phyloP scores from a whole-genome alignment of 202 grass and related monocot species.

The Musa balbisiana region DNA sequence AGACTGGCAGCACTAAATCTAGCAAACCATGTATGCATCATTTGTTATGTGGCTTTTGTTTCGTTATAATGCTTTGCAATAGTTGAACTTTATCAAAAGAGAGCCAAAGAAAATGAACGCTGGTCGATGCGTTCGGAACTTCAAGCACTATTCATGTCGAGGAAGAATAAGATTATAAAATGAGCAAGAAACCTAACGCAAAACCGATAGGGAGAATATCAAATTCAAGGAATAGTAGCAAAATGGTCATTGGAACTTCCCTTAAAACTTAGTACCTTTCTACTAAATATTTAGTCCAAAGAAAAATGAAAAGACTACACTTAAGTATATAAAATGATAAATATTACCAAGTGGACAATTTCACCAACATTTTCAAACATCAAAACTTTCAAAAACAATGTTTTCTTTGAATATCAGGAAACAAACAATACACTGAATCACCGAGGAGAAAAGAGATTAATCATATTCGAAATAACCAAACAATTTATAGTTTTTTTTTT shows the following conservation, averaged over 20 bases:
- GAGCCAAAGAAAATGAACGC: not conserved
- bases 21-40: no score
- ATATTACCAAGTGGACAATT: no score
- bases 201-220: not conserved
- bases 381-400: no score
- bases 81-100: not conserved
- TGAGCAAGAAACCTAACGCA: not conserved
- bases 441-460: no score
- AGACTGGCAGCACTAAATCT: no score
- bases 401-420: no score
- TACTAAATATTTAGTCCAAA: not conserved
- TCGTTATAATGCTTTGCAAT: not conserved
- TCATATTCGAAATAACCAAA: not conserved
- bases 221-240: not conserved
- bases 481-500: not conserved
- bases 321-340: not conserved
- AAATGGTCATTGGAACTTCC: not conserved
- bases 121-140: no score
- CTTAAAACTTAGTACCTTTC: not conserved
- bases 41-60: no score
- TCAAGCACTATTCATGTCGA: no score
- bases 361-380: no score
- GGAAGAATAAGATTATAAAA: not conserved
- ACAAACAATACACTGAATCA: no score
- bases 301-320: not conserved